Evolutionary conservation across 2,329 filamentous ascomycete species (phyloP).

Genomic region (Aspergillus brasiliensis): DNA sequence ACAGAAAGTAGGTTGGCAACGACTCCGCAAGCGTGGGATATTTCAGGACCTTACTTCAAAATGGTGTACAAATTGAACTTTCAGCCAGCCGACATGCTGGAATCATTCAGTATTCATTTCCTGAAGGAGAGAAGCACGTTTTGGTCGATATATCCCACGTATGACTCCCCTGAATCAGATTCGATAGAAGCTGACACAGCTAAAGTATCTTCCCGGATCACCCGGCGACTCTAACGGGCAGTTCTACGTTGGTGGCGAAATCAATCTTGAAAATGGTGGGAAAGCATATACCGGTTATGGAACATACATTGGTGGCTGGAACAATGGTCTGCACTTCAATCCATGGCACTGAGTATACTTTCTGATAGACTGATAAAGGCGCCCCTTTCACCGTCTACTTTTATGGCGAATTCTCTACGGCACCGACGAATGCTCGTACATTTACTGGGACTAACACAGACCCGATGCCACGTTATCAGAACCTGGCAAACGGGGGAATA

Average conservation of each 20-base stretch:
- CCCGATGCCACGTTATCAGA: slow-evolving; percentile 41
- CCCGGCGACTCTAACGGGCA: slow-evolving; percentile 42
- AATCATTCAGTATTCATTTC: slow-evolving; percentile 66
- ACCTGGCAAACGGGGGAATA: slow-evolving; percentile 61
- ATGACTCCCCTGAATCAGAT: slow-evolving; percentile 6
- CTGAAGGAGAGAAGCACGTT: slow-evolving; percentile 58
- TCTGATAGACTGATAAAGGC: slow-evolving; percentile 24
- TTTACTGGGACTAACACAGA: slow-evolving; percentile 43
- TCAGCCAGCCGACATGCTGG: slow-evolving; percentile 65
- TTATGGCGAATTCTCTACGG: slow-evolving; percentile 46
- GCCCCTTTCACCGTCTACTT: slow-evolving; percentile 48
- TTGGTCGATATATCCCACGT: slow-evolving; percentile 60
- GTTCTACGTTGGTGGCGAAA: slow-evolving; percentile 46
- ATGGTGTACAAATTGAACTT: slow-evolving; percentile 63
- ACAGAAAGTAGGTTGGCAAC: slow-evolving; percentile 36
- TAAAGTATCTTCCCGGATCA: slow-evolving; percentile 53
- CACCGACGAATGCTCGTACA: slow-evolving; percentile 36
- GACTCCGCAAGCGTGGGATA: slow-evolving; percentile 64
- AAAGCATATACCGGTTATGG: slow-evolving; percentile 51
- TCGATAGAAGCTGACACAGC: slow-evolving; percentile 5
- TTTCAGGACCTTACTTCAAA: slow-evolving; percentile 62
- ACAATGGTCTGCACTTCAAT: slow-evolving; percentile 32
- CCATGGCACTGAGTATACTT: neutral
- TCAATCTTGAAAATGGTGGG: slow-evolving; percentile 42
- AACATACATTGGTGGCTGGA: slow-evolving; percentile 51